These are phyloP conservation scores for Podospora bellae-mahoneyi DNA, from an alignment of 495 filamentous ascomycete genomes.

Conservation along the genomic window DNA sequence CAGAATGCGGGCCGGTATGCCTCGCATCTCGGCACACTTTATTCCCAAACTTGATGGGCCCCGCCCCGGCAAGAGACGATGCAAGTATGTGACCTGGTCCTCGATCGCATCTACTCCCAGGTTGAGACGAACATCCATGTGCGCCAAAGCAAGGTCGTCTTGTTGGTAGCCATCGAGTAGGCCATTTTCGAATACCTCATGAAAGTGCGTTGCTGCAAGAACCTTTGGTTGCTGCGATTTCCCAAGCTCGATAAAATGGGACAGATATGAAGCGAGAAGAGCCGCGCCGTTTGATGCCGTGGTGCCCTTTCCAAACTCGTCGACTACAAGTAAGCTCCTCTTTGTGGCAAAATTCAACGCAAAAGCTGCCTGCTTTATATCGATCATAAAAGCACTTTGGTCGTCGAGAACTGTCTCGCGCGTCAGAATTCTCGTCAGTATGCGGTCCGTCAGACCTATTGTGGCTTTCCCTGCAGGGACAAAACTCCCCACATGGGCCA, in stretches of 20 bases:
- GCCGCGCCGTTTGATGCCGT: constrained; percentile 78
- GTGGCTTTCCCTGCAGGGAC: constrained; percentile 76
- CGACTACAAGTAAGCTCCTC: constrained; percentile 76
- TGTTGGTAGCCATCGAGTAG: constrained; percentile 56
- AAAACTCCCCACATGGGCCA: constrained; percentile 91
- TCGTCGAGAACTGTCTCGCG: constrained; percentile 79
- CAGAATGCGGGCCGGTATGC: constrained; percentile 68
- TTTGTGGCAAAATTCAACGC: constrained; percentile 73
- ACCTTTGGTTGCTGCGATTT: constrained; percentile 67
- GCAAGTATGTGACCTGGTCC: constrained; percentile 85
- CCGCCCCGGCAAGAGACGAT: constrained; percentile 65
- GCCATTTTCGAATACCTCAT: constrained; percentile 82
- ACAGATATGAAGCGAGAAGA: constrained; percentile 76
- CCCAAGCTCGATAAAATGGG: constrained; percentile 63
- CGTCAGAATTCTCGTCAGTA: constrained; percentile 83
- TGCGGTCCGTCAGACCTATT: constrained; percentile 89
- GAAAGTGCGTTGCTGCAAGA: constrained; percentile 86
- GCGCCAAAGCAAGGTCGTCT: constrained; percentile 59
- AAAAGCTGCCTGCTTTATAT: constrained; percentile 83
- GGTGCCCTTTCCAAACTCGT: constrained; percentile 97
- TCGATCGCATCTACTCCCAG: constrained; percentile 53
- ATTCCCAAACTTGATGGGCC: constrained; percentile 83
- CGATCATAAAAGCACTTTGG: constrained; percentile 91
- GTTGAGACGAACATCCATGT: constrained; percentile 85
- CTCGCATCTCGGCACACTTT: constrained; percentile 79